Conservation (phyloP, 2,329 filamentous ascomycete species). For the Xylariaceae sp. region DNA sequence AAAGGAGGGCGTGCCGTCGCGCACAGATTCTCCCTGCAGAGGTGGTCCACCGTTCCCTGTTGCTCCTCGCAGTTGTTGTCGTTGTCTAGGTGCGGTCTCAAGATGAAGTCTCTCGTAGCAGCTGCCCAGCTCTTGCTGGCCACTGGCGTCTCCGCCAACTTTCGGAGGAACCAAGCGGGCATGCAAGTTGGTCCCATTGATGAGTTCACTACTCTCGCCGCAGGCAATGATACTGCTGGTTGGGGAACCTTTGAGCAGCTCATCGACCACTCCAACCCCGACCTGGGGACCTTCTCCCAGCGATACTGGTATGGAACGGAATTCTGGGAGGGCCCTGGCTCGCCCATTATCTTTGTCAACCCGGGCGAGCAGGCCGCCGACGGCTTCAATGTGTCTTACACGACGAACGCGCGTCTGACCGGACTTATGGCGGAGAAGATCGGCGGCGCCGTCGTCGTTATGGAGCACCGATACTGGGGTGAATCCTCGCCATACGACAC, state of each 20-base stretch:
- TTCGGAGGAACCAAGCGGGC: slow-evolving; percentile 18
- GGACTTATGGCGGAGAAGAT: slow-evolving; percentile 35
- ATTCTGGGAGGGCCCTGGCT: slow-evolving; percentile 36
- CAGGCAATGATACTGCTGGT: slow-evolving; percentile 16
- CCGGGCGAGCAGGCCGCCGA: slow-evolving; percentile 34
- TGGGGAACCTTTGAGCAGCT: slow-evolving; percentile 36
- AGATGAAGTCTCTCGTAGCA: slow-evolving; percentile 24
- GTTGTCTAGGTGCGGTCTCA: slow-evolving; percentile 1
- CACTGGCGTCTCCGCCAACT: slow-evolving; percentile 20
- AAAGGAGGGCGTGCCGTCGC: too few species aligned
- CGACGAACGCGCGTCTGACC: slow-evolving; percentile 38
- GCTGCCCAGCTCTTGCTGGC: slow-evolving; percentile 24
- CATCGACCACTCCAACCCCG: slow-evolving; percentile 36
- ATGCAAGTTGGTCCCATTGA: slow-evolving; percentile 26
- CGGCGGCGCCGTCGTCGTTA: slow-evolving; percentile 35
- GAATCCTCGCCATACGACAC: slow-evolving; percentile 31
- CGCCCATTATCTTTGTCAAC: slow-evolving; percentile 36
- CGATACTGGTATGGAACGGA: slow-evolving; percentile 37
- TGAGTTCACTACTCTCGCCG: slow-evolving; percentile 13
- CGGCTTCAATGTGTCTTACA: slow-evolving; percentile 31
- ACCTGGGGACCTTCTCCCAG: slow-evolving; percentile 37
- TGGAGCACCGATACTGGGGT: slow-evolving; percentile 42
- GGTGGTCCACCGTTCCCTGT: too few species aligned
- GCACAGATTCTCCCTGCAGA: too few species aligned
- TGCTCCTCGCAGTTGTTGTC: too few species aligned